phyloP scores from a whole-genome alignment of 768 basidiomycete genomes.

The Cystofilobasidium bisporidii region DNA sequence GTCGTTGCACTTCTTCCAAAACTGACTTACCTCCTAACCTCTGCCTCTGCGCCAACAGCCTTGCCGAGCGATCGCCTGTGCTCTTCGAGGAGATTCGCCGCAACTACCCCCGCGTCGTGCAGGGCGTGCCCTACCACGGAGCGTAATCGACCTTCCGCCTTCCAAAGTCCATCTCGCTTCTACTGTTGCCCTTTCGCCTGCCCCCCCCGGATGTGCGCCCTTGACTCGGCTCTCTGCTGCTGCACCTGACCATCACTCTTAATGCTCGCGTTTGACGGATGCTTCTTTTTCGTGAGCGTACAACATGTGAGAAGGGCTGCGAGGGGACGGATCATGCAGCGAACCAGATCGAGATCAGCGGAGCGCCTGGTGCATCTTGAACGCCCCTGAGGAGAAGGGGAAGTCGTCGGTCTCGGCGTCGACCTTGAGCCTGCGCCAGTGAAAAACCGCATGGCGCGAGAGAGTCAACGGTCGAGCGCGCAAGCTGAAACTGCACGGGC shows the following conservation, averaged over 20 bases:
- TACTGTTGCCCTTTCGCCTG: neutral
- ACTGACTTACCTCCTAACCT: no score
- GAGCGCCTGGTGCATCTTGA: constrained; percentile 1
- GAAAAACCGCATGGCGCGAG: no score
- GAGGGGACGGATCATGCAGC: no score
- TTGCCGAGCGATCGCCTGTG: constrained; percentile 61
- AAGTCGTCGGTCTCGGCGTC: constrained; percentile 14
- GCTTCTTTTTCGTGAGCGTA: no score
- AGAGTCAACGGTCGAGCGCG: no score
- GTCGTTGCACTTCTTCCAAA: no score
- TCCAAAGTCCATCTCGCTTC: no score
- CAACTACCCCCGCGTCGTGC: constrained; percentile 60
- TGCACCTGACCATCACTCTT: no score
- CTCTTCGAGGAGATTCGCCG: constrained; percentile 56
- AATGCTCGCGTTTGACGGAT: no score
- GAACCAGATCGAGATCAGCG: neutral
- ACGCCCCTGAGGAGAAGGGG: constrained; percentile 7
- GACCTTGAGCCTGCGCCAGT: constrained; percentile 9
- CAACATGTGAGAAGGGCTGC: no score
- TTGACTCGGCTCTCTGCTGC: neutral
- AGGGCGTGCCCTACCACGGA: constrained; percentile 46
- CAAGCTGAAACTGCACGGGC: no score
- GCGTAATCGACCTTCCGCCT: neutral
- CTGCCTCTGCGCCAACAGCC: constrained; percentile 39
- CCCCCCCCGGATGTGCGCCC: neutral